Percentiles rank a stretch among this genome's conserved stretches.
Conservation (phyloP, 805 yeast species). For the Starmerella ratchasimensis region DNA sequence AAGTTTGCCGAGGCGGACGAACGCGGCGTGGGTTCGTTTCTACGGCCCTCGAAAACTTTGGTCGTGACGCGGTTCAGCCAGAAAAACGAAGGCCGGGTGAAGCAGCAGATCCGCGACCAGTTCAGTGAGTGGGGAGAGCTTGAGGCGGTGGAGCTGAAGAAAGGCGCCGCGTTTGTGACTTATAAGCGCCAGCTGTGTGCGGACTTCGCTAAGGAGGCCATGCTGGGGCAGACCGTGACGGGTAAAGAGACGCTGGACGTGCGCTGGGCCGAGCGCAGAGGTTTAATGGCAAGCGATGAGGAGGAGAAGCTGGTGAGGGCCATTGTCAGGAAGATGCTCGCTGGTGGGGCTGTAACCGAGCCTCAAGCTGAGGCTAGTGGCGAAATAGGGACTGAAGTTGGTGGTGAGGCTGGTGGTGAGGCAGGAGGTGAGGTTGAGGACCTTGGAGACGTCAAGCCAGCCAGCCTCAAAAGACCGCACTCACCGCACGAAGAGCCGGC, state of each 20-base stretch:
- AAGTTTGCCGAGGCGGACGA: conserved; percentile 78
- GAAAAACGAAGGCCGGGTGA: conserved; percentile 30
- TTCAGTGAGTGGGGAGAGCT: conserved; percentile 70
- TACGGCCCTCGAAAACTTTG: conserved; percentile 53
- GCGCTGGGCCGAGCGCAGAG: conserved; percentile 53
- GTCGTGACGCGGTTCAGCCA: conserved; percentile 47
- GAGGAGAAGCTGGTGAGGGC: too few species aligned
- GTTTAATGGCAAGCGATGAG: too few species aligned
- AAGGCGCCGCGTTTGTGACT: conserved; percentile 67
- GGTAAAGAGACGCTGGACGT: conserved; percentile 54
- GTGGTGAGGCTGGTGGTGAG: too few species aligned
- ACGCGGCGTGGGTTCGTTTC: conserved; percentile 84
- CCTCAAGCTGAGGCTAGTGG: too few species aligned
- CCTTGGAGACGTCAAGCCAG: too few species aligned
- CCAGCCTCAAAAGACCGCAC: too few species aligned
- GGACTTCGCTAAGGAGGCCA: conserved; percentile 91
- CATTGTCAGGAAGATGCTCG: too few species aligned
- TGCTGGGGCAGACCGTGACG: conserved; percentile 67
- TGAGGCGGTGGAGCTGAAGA: conserved; percentile 49
- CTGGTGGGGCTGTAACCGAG: too few species aligned
- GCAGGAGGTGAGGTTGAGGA: too few species aligned
- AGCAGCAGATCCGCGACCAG: conserved; percentile 31
- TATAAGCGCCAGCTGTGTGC: conserved; percentile 58
- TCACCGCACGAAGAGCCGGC: too few species aligned
- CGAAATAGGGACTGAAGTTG: too few species aligned